These are phyloP conservation scores for Debaryomycetaceae sp. DNA, from an alignment of 1,139 yeast genomes.

Conservation along the genomic window DNA sequence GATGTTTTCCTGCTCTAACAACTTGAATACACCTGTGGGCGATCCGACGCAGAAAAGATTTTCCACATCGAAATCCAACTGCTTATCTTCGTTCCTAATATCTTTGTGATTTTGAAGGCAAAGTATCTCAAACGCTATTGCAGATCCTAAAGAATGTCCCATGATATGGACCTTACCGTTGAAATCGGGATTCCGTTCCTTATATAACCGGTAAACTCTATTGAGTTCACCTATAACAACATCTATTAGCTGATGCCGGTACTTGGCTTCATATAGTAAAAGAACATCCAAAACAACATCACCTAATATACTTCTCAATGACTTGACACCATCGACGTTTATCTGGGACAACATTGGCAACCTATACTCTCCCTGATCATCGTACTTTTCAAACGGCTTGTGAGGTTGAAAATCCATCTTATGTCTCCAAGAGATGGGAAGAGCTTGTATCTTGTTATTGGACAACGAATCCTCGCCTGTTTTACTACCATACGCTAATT, in stretches of 20 bases:
- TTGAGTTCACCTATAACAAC: conserved; percentile 74
- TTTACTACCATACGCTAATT: conserved; percentile 28
- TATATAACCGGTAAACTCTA: conserved; percentile 56
- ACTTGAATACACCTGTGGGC: conserved; percentile 83
- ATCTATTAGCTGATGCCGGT: conserved; percentile 56
- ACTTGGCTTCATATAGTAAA: conserved; percentile 76
- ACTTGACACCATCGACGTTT: conserved; percentile 76
- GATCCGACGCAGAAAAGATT: conserved; percentile 83
- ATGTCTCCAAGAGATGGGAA: conserved; percentile 80
- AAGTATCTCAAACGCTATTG: conserved; percentile 76
- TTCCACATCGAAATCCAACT: conserved; percentile 65
- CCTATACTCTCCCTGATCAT: conserved; percentile 29
- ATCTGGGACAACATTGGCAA: conserved; percentile 69
- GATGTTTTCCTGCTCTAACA: conserved; percentile 58
- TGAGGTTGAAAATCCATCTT: conserved; percentile 59
- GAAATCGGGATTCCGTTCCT: conserved; percentile 67
- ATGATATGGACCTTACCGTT: conserved; percentile 75
- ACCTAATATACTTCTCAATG: conserved; percentile 73
- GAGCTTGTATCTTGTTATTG: conserved; percentile 67
- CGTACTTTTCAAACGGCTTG: conserved; percentile 25
- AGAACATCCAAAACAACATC: conserved; percentile 86
- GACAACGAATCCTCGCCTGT: conserved; percentile 5
- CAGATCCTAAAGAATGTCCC: conserved; percentile 92
- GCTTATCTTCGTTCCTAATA: conserved; percentile 16
- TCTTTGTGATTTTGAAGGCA: conserved; percentile 42